Base-by-base conservation (phyloP, 352 stramenopile genomes). In the Globisporangium canariense region DNA sequence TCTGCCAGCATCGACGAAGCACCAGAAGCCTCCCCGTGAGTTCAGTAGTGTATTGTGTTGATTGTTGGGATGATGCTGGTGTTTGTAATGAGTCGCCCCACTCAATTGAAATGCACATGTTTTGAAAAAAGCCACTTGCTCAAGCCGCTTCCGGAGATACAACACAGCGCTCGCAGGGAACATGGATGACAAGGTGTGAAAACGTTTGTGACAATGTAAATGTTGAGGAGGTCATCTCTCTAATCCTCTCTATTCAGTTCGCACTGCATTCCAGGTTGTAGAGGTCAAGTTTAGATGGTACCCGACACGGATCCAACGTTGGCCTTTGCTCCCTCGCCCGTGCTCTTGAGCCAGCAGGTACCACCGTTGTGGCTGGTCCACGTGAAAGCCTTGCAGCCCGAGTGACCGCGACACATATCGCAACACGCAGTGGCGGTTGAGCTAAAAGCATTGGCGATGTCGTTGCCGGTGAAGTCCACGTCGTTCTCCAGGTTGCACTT, bases 291-390 rank as follows among this genome's bases (percentile, higher is more conserved):
- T 41, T 57, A 43, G 30, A 57, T 57, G 18, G 30, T 36, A 9
- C 51, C 51, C 20, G 50, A 40, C 28, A 56, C 50, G 1, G 50
- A 56, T 1, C 50, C 50, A 22, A 16, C 50, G 22, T 11, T 41
- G 50, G 14, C 11, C 20, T 22, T n/a, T 8, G 14, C 28, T 8
- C 25, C 50, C 14, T n/a, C 50, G 2, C 13, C 28, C 14, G 50
- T 28, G n/a, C 22, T 73, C 66, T 89, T 89, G 10, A 89, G 68
- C 66, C 65, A 86, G 65, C 80, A 89, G 6, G 76, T 85, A 8
- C 79, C 79, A 6, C 75, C 71, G 34, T 69, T 75, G 62, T 79
- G 69, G 64, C 74, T 73, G 16, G 64, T 78, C 78, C 78, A 88
- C n/a, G 78, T 79, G 63, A 79, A 89, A 2, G 66, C 72, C 38